Conservation (phyloP, 306 rosid genomes). For the Cotoneaster glaucophyllus region DNA sequence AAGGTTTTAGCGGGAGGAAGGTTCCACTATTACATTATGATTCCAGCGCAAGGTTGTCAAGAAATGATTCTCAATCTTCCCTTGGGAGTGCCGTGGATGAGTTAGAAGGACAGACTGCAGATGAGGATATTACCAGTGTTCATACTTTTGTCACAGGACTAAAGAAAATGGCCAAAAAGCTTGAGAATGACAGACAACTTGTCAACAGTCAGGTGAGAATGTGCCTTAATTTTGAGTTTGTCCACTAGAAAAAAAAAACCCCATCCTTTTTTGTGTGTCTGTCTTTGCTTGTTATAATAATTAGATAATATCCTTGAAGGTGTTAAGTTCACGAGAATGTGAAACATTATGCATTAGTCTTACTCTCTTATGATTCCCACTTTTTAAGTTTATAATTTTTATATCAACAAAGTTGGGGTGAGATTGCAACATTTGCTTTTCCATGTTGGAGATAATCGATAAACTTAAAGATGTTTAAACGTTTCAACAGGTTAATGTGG, state of each 20-base stretch:
- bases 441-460: neutral
- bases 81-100: conserved; percentile 62
- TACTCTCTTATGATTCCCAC: neutral
- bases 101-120: conserved; percentile 39
- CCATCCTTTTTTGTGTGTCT: neutral
- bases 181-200: conserved; percentile 68
- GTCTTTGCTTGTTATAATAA: neutral
- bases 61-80: conserved; percentile 80
- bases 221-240: neutral
- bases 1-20: conserved; percentile 45
- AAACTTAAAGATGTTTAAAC: neutral
- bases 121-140: conserved; percentile 72
- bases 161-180: conserved; percentile 74
- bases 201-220: conserved; percentile 64
- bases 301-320: neutral
- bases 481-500: neutral
- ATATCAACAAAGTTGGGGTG: neutral
- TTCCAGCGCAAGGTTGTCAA: conserved; percentile 32
- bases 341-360: neutral
- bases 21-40: conserved; percentile 42
- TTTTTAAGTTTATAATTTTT: neutral
- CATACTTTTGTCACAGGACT: conserved; percentile 84
- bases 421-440: neutral
- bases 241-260: neutral
- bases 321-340: neutral